Base-by-base conservation (phyloP, 1,139 yeast genomes). In the Nakaseomyces delphensis region DNA sequence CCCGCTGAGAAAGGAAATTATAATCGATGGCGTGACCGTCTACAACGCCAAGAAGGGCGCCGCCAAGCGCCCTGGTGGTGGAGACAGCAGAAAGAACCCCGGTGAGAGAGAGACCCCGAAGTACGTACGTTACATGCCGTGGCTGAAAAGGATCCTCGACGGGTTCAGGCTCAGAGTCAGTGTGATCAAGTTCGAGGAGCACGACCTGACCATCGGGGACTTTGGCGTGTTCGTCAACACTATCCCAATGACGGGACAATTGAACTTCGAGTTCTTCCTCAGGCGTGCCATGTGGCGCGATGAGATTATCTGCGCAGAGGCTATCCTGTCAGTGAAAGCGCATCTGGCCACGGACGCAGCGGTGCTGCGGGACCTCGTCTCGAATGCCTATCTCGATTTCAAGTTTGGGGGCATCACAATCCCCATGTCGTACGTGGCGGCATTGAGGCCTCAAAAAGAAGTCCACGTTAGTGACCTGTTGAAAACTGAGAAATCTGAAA, bases 1-100 rank as follows among this genome's bases (percentile, higher is more conserved):
- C 4, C 48, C 48, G 4, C 33, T 46, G 15, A 48, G 49, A 31
- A 52, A 44, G 29, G 49, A 43, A 33, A 36, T 56, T 9, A 18
- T 50, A 1, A 24, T 53, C 8, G 47, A 45, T 36, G 51, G 51
- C 7, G 24, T 54, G 14, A 46, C 42, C 3, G 13, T 42, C 7
- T 20, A 24, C 8, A 36, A 39, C 11, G 44, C 15, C 8, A 37
- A 36, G 27, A 40, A 13, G 13, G n/a, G n/a, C n/a, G n/a, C n/a
- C n/a, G n/a, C n/a, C n/a, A n/a, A n/a, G n/a, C n/a, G n/a, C n/a
- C n/a, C n/a, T n/a, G n/a, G n/a, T n/a, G n/a, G n/a, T n/a, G n/a
- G n/a, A n/a, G n/a, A n/a, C 19, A 38, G 7, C 5, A 36, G 20
- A 20, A 16, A 38, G 11, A 19, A 13, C 2, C 2, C 19, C 2